Evolutionary conservation across 1,139 yeast genomes (phyloP).

Genomic region (Magnusiomyces sp.): DNA sequence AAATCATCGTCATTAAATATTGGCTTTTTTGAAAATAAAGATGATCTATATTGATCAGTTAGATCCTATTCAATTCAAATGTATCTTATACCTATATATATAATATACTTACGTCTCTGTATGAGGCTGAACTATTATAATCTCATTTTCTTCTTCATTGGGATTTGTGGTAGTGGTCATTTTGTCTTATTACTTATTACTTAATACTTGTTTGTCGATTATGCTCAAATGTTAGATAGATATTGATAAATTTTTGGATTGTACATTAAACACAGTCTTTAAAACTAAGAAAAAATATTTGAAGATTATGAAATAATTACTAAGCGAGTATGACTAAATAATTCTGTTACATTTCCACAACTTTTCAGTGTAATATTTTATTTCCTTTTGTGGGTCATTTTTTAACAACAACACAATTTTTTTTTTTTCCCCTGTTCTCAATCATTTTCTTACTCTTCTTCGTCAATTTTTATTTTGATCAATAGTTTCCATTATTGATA

Average conservation of each 20-base stretch:
- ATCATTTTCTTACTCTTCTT: not conserved
- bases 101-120: slow-evolving; percentile 2
- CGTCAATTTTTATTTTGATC: not conserved
- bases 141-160: not conserved
- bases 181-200: not conserved
- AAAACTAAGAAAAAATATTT: not conserved
- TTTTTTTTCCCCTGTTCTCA: not conserved
- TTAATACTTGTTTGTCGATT: too few species aligned
- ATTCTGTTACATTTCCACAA: not conserved
- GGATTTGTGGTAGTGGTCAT: not conserved
- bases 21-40: too few species aligned
- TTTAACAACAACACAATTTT: slow-evolving; percentile 1
- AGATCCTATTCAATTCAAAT: too few species aligned
- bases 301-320: not conserved
- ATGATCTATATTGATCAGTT: too few species aligned
- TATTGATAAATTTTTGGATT: too few species aligned
- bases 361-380: not conserved
- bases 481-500: not conserved
- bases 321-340: not conserved
- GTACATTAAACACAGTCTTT: not conserved
- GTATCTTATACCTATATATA: too few species aligned
- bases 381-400: not conserved
- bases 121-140: slow-evolving; percentile 3
- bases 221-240: too few species aligned
- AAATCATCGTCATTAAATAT: too few species aligned